Evolutionary conservation across 2,329 filamentous ascomycete species (phyloP).

Genomic region (Alternaria hordeiaustralica): DNA sequence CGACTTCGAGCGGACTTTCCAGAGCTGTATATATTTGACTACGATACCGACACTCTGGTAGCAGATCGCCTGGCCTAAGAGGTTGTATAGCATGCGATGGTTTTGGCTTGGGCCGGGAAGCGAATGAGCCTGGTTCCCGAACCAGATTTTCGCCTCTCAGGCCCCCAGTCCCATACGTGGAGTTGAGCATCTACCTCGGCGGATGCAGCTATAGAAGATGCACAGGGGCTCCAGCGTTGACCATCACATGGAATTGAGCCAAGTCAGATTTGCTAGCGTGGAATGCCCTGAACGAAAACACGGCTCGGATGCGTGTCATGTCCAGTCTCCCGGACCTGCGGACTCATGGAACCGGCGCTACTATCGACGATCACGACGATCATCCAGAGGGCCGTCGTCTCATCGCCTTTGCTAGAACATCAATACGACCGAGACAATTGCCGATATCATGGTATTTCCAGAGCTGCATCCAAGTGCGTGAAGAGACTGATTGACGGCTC

Average conservation of each 20-base stretch:
- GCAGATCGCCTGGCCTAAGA: not conserved
- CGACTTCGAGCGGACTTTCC: conserved; percentile 6
- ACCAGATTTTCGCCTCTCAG: not conserved
- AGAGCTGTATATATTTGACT: conserved; percentile 6
- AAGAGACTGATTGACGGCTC: not conserved
- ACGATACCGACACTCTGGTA: not conserved
- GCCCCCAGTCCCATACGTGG: not conserved
- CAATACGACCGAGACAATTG: not conserved
- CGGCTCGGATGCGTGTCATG: conserved; percentile 1
- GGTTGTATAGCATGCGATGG: not conserved
- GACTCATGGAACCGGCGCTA: not conserved
- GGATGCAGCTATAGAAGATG: not conserved
- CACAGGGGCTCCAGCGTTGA: not conserved
- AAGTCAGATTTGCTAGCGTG: not conserved
- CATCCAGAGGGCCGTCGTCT: not conserved
- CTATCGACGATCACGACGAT: not conserved
- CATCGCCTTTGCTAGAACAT: not conserved
- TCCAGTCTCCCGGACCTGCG: not conserved
- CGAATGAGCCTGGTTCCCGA: not conserved
- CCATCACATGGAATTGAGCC: not conserved
- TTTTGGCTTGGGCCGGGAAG: not conserved
- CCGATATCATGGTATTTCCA: not conserved
- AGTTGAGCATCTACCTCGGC: not conserved
- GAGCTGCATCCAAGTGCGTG: not conserved
- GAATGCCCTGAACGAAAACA: not conserved